Percentiles rank a stretch among this genome's conserved stretches.
Evolutionary conservation across 2,329 filamentous ascomycete species (phyloP).

Genomic region (Orbilia ellipsospora): DNA sequence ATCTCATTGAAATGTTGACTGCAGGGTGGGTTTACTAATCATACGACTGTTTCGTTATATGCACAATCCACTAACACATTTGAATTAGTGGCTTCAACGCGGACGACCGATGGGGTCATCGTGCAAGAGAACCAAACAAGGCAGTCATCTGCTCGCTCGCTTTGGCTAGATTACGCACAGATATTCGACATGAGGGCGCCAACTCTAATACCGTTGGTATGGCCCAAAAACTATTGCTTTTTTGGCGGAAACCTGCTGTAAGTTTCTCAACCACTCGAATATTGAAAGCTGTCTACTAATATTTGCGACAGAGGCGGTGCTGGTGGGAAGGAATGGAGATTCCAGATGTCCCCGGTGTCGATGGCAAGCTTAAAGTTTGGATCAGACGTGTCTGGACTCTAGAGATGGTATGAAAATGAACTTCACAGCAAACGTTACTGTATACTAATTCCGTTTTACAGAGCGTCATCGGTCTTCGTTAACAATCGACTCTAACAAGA

Average conservation of each 20-base stretch:
- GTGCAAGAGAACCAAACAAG: slow-evolving; percentile 97
- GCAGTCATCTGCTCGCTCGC: slow-evolving; percentile 97
- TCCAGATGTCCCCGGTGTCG: slow-evolving; percentile 85
- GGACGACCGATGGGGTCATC: slow-evolving; percentile 93
- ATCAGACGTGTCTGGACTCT: slow-evolving; percentile 97
- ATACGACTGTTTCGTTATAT: neutral
- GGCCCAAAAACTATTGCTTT: slow-evolving; percentile 96
- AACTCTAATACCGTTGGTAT: slow-evolving; percentile 86
- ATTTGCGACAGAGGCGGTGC: slow-evolving; percentile 72
- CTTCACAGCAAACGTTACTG: neutral
- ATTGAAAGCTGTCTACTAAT: neutral
- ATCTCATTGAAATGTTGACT: slow-evolving; percentile 98
- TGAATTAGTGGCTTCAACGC: slow-evolving; percentile 86
- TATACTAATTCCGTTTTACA: slow-evolving; percentile 14
- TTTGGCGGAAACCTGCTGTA: slow-evolving; percentile 93
- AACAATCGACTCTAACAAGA: slow-evolving; percentile 16
- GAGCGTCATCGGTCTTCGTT: slow-evolving; percentile 53
- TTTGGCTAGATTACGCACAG: slow-evolving; percentile 88
- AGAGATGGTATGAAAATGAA: slow-evolving; percentile 73
- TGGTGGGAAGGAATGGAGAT: slow-evolving; percentile 99
- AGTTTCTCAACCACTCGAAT: slow-evolving; percentile 10
- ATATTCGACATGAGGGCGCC: slow-evolving; percentile 75
- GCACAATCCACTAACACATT: slow-evolving; percentile 2
- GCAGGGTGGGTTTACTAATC: slow-evolving; percentile 77
- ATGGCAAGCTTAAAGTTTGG: slow-evolving; percentile 96